A percentile compares a stretch with the other conserved stretches of the same genome.
Conservation (phyloP, 2,329 filamentous ascomycete species). For the Sodiomyces alkalinus region DNA sequence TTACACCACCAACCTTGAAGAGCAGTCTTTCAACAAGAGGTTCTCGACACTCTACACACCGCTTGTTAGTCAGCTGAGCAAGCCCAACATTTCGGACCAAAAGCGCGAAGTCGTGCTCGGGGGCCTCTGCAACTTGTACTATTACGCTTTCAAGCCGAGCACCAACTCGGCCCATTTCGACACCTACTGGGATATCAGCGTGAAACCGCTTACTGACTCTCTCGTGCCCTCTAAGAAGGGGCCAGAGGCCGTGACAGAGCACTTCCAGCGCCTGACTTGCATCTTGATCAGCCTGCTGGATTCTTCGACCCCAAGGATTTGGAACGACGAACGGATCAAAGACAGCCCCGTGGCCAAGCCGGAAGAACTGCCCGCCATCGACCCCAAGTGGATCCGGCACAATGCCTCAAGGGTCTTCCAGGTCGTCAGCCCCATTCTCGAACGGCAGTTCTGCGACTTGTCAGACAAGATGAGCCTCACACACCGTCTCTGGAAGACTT, state of each 20-base stretch:
- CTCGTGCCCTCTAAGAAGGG: conserved; percentile 11
- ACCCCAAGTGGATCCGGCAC: conserved; percentile 74
- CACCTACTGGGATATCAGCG: conserved; percentile 61
- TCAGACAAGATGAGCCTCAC: conserved; percentile 39
- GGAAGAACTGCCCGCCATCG: conserved; percentile 69
- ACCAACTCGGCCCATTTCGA: conserved; percentile 53
- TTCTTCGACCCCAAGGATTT: conserved; percentile 41
- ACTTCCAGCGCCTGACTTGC: conserved; percentile 42
- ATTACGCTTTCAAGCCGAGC: conserved; percentile 66
- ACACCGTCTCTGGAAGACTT: conserved; percentile 41
- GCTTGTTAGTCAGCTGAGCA: conserved; percentile 49
- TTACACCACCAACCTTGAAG: conserved; percentile 53
- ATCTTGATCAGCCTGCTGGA: conserved; percentile 59
- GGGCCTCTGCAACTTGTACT: conserved; percentile 66
- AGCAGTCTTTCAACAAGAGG: conserved; percentile 40
- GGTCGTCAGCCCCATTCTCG: conserved; percentile 43
- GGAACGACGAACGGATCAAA: conserved; percentile 59
- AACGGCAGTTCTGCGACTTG: conserved; percentile 47
- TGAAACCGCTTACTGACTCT: conserved; percentile 39
- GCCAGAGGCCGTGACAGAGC: conserved; percentile 28
- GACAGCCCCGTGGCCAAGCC: conserved; percentile 41
- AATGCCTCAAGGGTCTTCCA: conserved; percentile 51
- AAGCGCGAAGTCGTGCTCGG: conserved; percentile 44
- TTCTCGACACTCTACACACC: conserved; percentile 43
- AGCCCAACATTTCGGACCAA: conserved; percentile 33